These are phyloP conservation scores for Hyaloscypha hepaticicola DNA, from an alignment of 495 filamentous ascomycete genomes.

Conservation along the genomic window DNA sequence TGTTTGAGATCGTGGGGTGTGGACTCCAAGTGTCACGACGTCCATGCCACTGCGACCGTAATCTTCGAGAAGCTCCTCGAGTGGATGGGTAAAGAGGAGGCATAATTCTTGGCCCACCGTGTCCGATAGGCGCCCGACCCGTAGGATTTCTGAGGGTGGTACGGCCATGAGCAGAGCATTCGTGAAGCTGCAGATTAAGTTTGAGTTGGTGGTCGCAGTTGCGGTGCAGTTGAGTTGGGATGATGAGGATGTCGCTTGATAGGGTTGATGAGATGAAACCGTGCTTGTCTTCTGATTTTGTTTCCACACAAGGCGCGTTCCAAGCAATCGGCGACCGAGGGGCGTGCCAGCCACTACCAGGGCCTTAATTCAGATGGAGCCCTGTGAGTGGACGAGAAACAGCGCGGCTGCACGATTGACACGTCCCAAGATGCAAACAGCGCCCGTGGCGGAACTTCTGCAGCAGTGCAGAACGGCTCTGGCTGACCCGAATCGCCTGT, in stretches of 20 bases:
- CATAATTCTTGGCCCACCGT: neutral
- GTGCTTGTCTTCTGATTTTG: neutral
- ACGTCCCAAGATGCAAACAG: slow-evolving; percentile 28
- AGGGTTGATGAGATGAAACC: slow-evolving; percentile 2
- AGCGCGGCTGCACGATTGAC: slow-evolving; percentile 22
- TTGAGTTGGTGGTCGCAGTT: neutral
- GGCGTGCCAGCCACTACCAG: slow-evolving; percentile 22
- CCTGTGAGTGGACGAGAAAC: slow-evolving; percentile 4
- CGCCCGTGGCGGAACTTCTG: neutral
- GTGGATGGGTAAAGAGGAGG: slow-evolving; percentile 1
- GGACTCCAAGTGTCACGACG: slow-evolving; percentile 13
- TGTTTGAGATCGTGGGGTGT: slow-evolving; percentile 30
- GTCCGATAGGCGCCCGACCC: neutral
- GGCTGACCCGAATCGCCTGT: slow-evolving; percentile 12
- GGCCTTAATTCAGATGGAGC: slow-evolving; percentile 21
- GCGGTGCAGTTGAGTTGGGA: neutral
- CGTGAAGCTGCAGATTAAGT: neutral
- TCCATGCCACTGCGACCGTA: slow-evolving; percentile 12
- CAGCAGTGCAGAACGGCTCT: slow-evolving; percentile 17
- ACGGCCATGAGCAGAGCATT: neutral
- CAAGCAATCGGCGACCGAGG: slow-evolving; percentile 7
- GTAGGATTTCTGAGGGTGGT: neutral
- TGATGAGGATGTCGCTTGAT: slow-evolving; percentile 1
- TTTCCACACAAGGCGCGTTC: slow-evolving; percentile 11
- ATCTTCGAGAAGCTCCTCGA: neutral